Conservation (phyloP, 441 rosid species). For the Erodium texanum region DNA sequence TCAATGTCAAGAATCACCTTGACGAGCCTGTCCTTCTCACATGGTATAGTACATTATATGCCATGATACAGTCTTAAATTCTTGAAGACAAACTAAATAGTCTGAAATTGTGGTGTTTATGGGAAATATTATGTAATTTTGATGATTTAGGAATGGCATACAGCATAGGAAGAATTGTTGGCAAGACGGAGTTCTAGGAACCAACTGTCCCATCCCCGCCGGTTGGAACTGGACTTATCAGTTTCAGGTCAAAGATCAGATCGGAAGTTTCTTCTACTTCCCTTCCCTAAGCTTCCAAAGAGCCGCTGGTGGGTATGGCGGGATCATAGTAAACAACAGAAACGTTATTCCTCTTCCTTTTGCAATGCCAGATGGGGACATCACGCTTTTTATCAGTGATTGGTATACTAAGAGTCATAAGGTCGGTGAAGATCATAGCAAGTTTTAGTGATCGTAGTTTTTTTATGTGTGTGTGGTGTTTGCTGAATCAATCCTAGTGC, state of each 20-base stretch:
- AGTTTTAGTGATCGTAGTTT: no score
- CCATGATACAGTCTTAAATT: no score
- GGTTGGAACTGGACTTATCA: background rate
- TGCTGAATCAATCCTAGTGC: background rate
- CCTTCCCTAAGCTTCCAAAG: conserved; percentile 6
- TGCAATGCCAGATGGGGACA: conserved; percentile 64
- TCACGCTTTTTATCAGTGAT: conserved; percentile 76
- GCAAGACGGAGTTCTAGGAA: conserved; percentile 1
- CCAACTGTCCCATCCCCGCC: background rate
- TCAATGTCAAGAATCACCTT: conserved; percentile 3
- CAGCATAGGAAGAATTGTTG: background rate
- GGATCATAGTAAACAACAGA: conserved; percentile 65
- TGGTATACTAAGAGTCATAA: conserved; percentile 74
- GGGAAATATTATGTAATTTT: background rate
- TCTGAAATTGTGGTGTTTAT: background rate
- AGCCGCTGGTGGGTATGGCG: conserved; percentile 5
- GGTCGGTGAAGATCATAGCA: conserved; percentile 28
- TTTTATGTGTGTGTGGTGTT: no score
- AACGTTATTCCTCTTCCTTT: conserved; percentile 82
- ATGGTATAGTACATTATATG: background rate
- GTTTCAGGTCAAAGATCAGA: background rate
- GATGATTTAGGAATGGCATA: conserved; percentile 2
- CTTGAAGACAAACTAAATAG: no score
- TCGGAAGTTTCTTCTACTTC: background rate
- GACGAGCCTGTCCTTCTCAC: background rate